Base-by-base conservation (phyloP, 2,329 filamentous ascomycete genomes). In the Microdochium bolleyi region DNA sequence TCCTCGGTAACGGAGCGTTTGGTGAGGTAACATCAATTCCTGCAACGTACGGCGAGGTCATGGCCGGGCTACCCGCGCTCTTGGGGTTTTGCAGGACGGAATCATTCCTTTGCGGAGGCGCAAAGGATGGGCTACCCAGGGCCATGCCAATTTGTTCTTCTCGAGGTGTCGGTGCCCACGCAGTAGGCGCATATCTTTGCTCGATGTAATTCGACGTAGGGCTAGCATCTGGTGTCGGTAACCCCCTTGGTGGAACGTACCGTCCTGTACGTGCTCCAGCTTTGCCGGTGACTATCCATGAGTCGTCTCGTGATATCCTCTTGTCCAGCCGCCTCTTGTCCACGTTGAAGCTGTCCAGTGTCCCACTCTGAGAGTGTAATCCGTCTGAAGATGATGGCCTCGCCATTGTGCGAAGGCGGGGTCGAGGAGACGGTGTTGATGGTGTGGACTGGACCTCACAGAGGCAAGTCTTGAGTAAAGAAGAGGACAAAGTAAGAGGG, bases 111-210 rank as follows among this genome's bases (percentile, higher is more conserved):
- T 64, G 64, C 21, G 58, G 55, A 34, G 70, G 69, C 16, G 69
- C 66, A 38, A 72, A 71, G n/a, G 75, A 71, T 24, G 87, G 87
- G 61, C 86, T 90, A 30, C 87, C 87, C 53, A 90, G 70, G 1
- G 87, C 87, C 76, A 91, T 84, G 10, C 88, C 88, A 56, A 91
- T 90, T 59, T 73, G 75, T 16, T 49, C 51, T 19, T 55, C 19
- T 24, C 41, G n/a, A 10, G 72, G 69, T n/a, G 71, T 74, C 50
- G 68, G 65, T 54, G 73, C 68, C 57, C 71, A 67, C 22, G 69
- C 62, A 24, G 52, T 53, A 22, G 69, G 64, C 24, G 69, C 62
- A 16, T 59, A 57, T 27, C 64, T 58, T 24, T 56, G 63, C 22
- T 66, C 63, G 22, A 55, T 32, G 44, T 67, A 59, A 44, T 64